phyloP scores from a whole-genome alignment of 1,139 yeast species.

The Sugiyamaella sp. region DNA sequence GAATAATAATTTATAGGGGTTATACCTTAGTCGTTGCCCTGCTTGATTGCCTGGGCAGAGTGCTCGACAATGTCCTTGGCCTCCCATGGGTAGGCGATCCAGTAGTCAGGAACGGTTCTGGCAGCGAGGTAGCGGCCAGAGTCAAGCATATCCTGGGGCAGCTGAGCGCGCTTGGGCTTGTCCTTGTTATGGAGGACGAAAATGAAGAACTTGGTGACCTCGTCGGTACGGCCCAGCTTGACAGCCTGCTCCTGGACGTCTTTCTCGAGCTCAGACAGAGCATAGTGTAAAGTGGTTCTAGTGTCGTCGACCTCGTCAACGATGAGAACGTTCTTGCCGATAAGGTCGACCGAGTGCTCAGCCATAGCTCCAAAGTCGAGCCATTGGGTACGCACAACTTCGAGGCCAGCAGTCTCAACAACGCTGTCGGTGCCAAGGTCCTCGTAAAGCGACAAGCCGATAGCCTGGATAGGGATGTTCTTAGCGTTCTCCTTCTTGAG shows the following conservation, averaged over 20 bases:
- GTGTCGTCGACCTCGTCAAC: conserved; percentile 97
- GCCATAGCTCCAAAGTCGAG: conserved; percentile 69
- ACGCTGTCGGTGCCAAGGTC: conserved; percentile 64
- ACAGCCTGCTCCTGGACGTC: conserved; percentile 68
- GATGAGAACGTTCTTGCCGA: conserved; percentile 79
- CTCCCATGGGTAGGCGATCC: conserved; percentile 99
- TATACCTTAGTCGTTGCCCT: conserved; percentile 54
- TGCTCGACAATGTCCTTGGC: conserved; percentile 87
- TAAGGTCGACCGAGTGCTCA: conserved; percentile 64
- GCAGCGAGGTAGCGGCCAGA: conserved; percentile 86
- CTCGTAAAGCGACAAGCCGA: conserved; percentile 87
- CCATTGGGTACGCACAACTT: conserved; percentile 95
- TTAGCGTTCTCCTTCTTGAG: conserved; percentile 83
- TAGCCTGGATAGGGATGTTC: conserved; percentile 91
- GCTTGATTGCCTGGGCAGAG: conserved; percentile 76
- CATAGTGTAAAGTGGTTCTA: conserved; percentile 91
- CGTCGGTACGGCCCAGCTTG: conserved; percentile 52
- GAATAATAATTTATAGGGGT: neutral
- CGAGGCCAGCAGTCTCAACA: conserved; percentile 70
- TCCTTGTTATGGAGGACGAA: conserved; percentile 93
- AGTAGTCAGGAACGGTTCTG: conserved; percentile 83
- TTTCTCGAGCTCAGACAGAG: conserved; percentile 81
- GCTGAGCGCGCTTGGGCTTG: conserved; percentile 82
- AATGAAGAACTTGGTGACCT: conserved; percentile 75
- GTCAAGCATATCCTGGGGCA: conserved; percentile 64